phyloP scores from a whole-genome alignment of 371 early-diverging fungal species.

The Circinella minor region DNA sequence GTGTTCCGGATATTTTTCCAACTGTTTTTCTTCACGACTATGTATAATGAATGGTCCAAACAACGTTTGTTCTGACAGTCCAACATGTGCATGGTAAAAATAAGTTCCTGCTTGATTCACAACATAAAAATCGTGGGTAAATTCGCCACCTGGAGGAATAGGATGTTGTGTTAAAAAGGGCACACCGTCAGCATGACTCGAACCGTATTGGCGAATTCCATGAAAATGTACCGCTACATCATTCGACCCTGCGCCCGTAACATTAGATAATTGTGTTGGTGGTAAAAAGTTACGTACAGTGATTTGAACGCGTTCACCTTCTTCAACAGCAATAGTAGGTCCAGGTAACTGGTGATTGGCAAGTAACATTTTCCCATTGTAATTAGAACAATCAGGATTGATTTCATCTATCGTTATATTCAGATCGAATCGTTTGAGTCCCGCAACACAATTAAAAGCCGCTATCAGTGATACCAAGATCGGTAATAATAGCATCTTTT shows the following conservation, averaged over 20 bases:
- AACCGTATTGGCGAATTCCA: conserved; percentile 47
- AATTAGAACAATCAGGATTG: conserved; percentile 45
- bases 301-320: conserved; percentile 45
- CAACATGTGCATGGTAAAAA: conserved; percentile 60
- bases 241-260: conserved; percentile 23
- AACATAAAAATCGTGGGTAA: conserved; percentile 52
- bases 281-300: conserved; percentile 43
- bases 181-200: conserved; percentile 58
- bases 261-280: background rate
- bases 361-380: conserved; percentile 28
- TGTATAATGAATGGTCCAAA: conserved; percentile 56
- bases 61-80: conserved; percentile 48
- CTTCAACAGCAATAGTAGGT: conserved; percentile 43
- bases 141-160: conserved; percentile 56
- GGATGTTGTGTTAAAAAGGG: conserved; percentile 65
- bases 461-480: background rate
- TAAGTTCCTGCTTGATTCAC: conserved; percentile 57
- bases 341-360: conserved; percentile 58
- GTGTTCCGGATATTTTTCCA: conserved; percentile 45
- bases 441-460: background rate
- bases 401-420: conserved; percentile 32
- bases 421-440: conserved; percentile 30
- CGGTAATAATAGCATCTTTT: background rate
- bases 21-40: conserved; percentile 25
- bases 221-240: conserved; percentile 50